phyloP scores from a whole-genome alignment of 108 stramenopile genomes.

The Nitzschia sp. region DNA sequence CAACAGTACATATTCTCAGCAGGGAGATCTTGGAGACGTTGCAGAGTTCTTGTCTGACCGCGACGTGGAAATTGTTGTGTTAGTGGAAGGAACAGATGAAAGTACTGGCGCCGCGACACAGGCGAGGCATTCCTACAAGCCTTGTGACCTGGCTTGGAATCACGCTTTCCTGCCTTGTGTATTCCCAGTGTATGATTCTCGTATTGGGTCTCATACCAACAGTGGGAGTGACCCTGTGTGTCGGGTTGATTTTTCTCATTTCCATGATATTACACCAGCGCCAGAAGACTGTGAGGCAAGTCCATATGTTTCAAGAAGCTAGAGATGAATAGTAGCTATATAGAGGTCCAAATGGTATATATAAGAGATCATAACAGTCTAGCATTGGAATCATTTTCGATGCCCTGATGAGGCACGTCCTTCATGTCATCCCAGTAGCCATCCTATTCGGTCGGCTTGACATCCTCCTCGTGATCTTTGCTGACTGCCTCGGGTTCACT shows the following conservation, averaged over 20 bases:
- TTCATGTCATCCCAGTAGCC: neutral
- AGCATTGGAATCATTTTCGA: neutral
- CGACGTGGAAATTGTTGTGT: slow-evolving; percentile 88
- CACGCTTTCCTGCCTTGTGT: slow-evolving; percentile 87
- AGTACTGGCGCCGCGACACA: slow-evolving; percentile 86
- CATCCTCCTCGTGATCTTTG: neutral
- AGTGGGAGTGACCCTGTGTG: slow-evolving; percentile 12
- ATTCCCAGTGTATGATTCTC: slow-evolving; percentile 33
- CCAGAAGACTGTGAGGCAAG: slow-evolving; percentile 27
- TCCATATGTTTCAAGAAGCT: slow-evolving; percentile 24
- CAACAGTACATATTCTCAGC: neutral
- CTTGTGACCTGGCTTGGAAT: slow-evolving; percentile 82
- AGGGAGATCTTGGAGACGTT: neutral
- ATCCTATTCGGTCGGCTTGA: neutral
- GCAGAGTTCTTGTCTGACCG: slow-evolving; percentile 54
- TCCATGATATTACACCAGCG: slow-evolving; percentile 64
- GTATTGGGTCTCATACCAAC: neutral
- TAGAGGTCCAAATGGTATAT: neutral
- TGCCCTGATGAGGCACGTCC: slow-evolving; percentile 2
- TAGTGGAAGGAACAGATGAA: slow-evolving; percentile 94
- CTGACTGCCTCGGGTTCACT: neutral
- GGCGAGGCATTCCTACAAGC: slow-evolving; percentile 89
- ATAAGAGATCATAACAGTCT: neutral
- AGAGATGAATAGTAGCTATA: neutral
- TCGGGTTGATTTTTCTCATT: slow-evolving; percentile 64